Percentiles rank a stretch among this genome's conserved stretches.
Conservation (phyloP, 192 early-diverging fungal genomes). For the Coemansia sp. region DNA sequence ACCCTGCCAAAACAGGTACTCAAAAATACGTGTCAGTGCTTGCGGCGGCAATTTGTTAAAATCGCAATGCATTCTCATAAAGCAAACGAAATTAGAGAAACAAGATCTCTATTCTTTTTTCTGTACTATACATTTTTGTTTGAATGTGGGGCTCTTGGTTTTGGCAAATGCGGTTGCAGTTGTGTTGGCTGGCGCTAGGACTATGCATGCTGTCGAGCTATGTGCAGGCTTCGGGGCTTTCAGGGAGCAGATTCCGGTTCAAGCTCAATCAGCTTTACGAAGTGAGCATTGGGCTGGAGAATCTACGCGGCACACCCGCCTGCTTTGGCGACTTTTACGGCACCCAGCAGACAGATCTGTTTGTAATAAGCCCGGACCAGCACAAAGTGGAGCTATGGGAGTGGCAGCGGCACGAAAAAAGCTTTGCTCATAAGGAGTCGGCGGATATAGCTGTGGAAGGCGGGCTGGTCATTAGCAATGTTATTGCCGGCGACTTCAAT, state of each 20-base stretch:
- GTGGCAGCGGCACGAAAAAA: conserved; percentile 61
- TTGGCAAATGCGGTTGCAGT: background rate
- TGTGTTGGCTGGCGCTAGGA: background rate
- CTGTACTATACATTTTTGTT: background rate
- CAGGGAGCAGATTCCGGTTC: conserved; percentile 43
- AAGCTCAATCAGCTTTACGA: conserved; percentile 61
- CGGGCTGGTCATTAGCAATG: conserved; percentile 62
- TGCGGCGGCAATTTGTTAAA: conserved; percentile 12
- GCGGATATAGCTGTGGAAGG: conserved; percentile 53
- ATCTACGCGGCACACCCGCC: conserved; percentile 68
- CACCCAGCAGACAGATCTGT: conserved; percentile 83
- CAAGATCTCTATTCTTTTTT: background rate
- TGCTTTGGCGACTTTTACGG: conserved; percentile 87
- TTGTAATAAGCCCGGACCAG: conserved; percentile 69
- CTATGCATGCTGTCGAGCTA: background rate
- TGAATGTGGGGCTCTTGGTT: background rate
- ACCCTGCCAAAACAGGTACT: conserved; percentile 37
- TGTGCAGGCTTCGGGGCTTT: conserved; percentile 12
- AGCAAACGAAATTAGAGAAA: too few species aligned
- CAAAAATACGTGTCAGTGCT: conserved; percentile 22
- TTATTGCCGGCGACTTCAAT: conserved; percentile 84
- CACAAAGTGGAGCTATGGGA: conserved; percentile 63
- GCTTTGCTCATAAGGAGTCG: conserved; percentile 45
- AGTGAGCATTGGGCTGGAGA: conserved; percentile 61
- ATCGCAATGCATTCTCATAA: background rate